These are phyloP conservation scores for Rhinocladiella mackenziei DNA, from an alignment of 2,329 filamentous ascomycete species.

Conservation along the genomic window DNA sequence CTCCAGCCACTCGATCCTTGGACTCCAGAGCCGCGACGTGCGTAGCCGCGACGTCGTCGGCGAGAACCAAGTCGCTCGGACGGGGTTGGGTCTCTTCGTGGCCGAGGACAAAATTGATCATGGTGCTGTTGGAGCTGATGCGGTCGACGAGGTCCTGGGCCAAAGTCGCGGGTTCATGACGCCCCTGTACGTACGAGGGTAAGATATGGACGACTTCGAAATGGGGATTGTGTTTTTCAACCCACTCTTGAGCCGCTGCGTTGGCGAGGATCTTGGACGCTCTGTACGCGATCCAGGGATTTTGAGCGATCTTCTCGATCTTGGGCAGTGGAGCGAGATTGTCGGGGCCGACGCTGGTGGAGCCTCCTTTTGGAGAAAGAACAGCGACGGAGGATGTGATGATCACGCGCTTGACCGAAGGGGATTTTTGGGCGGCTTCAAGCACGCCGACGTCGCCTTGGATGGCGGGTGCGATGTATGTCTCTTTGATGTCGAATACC, in stretches of 20 bases:
- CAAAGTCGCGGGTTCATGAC: slow-evolving; percentile 4
- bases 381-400: slow-evolving; percentile 24
- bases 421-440: slow-evolving; percentile 14
- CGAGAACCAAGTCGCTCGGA: slow-evolving; percentile 39
- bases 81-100: slow-evolving; percentile 25
- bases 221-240: slow-evolving; percentile 33
- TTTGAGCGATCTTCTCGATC: background rate
- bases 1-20: slow-evolving; percentile 22
- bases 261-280: slow-evolving; percentile 5
- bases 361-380: slow-evolving; percentile 3
- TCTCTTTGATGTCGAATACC: slow-evolving; percentile 9
- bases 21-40: slow-evolving; percentile 39
- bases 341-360: slow-evolving; percentile 31
- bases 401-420: slow-evolving; percentile 23
- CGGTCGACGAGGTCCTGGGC: slow-evolving; percentile 5
- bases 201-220: slow-evolving; percentile 23
- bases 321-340: background rate
- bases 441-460: slow-evolving; percentile 17
- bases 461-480: slow-evolving; percentile 34
- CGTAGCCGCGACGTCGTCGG: slow-evolving; percentile 40
- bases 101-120: slow-evolving; percentile 12
- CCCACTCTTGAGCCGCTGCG: slow-evolving; percentile 35
- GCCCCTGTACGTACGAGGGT: slow-evolving; percentile 8
- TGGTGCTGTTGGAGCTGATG: slow-evolving; percentile 10
- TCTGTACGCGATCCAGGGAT: slow-evolving; percentile 2